phyloP scores from a whole-genome alignment of 257 asterid species.

The Primulina huaijiensis region DNA sequence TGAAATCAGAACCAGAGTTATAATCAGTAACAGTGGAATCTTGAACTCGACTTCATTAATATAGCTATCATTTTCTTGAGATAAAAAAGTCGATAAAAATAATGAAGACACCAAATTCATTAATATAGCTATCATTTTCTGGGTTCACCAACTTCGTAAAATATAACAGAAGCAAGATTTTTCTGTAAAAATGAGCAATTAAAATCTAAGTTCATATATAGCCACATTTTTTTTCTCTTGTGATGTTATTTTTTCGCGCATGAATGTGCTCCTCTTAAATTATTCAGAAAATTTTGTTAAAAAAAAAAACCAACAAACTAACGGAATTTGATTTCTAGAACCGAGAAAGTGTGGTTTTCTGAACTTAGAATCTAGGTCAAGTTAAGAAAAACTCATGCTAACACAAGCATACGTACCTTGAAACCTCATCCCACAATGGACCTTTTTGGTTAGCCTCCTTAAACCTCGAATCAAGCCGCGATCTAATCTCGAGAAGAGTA shows the following conservation, averaged over 20 bases:
- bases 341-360: slow-evolving; percentile 10
- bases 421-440: slow-evolving; percentile 95
- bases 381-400: background rate
- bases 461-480: slow-evolving; percentile 82
- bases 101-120: background rate
- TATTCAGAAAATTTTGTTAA: background rate
- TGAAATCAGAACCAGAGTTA: slow-evolving; percentile 17
- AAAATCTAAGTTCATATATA: background rate
- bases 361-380: slow-evolving; percentile 27
- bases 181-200: background rate
- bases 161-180: background rate
- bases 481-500: slow-evolving; percentile 94
- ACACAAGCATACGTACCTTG: slow-evolving; percentile 46
- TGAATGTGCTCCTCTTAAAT: background rate
- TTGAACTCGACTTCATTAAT: slow-evolving; percentile 28
- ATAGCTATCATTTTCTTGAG: slow-evolving; percentile 1
- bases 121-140: too few species aligned
- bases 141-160: background rate
- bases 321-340: background rate
- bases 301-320: background rate
- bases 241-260: background rate
- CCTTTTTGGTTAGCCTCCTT: slow-evolving; percentile 96
- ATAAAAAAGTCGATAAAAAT: slow-evolving; percentile 5
- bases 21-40: slow-evolving; percentile 28
- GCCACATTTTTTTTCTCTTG: background rate